Evolutionary conservation across 2,329 filamentous ascomycete species (phyloP), one percentile per base, ranked within the genome.

Genomic region (Nannizzia gypsea): DNA sequence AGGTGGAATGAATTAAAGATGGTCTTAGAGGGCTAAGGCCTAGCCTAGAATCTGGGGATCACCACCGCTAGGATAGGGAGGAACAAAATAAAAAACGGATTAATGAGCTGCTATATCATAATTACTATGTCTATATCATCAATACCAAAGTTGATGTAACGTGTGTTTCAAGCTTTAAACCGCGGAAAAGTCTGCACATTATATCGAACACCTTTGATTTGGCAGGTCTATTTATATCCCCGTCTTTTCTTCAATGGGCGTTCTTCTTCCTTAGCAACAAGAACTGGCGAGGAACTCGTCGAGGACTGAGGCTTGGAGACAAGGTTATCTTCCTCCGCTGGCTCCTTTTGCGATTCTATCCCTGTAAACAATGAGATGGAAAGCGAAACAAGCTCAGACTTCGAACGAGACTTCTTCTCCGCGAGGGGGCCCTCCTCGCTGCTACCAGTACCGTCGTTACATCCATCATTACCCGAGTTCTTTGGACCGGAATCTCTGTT

Each of bases 1-100:
- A 81, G 87, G 66, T 92, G 88, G 81, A 75, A 77, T 50, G 80
- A 86, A 65, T 80, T 80, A 70, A 72, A 78, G 70, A 42, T 69
- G 71, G 72, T 76, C 63, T 64, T 77, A 31, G 67, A 64, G 66
- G 58, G 22, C 20, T 50, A 17, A 54, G 4, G 5, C 15, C n/a
- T 6, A 11, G 8, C 11, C 31, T 11, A 34, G 13, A 20, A 31
- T 54, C 24, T 54, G 17, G n/a, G 13, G 8, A n/a, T 15, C 13
- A 34, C 15, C n/a, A n/a, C n/a, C n/a, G n/a, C n/a, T 13, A 6
- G 11, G 26, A 9, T 20, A 54, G n/a, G n/a, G 38, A 1, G n/a
- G 8, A 42, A 17, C 13, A 17, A 34, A 31, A 34, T 6, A 9
- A 54, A 8, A 36, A 20, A n/a, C 17, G 17, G 22, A 54, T n/a